These are phyloP conservation scores for Plasmodium vivax DNA, from an alignment of 169 alveolate species.

Conservation along the genomic window DNA sequence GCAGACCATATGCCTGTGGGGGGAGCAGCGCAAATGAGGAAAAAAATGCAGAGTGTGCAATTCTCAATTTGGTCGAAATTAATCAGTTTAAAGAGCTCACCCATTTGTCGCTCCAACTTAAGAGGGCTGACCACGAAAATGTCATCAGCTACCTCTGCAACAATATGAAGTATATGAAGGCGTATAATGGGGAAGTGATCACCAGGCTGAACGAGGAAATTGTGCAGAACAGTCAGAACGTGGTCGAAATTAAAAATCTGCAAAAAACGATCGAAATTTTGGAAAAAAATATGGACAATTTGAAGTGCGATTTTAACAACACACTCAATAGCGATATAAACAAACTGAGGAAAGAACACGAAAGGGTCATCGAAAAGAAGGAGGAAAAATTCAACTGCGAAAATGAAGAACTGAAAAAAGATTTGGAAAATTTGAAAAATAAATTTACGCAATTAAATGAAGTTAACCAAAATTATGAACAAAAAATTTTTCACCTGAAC, in stretches of 20 bases:
- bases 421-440: constrained; percentile 40
- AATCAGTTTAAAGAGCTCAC: constrained; percentile 69
- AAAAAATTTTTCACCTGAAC: constrained; percentile 21
- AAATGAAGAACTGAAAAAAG: constrained; percentile 45
- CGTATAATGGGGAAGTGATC: constrained; percentile 34
- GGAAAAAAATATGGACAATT: constrained; percentile 21
- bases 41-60: constrained; percentile 3
- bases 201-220: constrained; percentile 56
- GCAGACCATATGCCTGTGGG: background rate
- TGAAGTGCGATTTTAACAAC: constrained; percentile 32
- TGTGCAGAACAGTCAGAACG: constrained; percentile 29
- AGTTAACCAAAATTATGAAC: constrained; percentile 33
- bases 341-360: constrained; percentile 31
- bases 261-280: constrained; percentile 72
- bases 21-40: background rate
- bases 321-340: constrained; percentile 44
- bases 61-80: constrained; percentile 53
- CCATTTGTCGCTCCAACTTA: constrained; percentile 45
- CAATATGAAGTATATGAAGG: constrained; percentile 38
- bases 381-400: constrained; percentile 40
- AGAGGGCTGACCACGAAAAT: constrained; percentile 29
- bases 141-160: constrained; percentile 36
- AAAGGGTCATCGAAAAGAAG: constrained; percentile 11
- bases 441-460: constrained; percentile 31
- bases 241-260: constrained; percentile 25